These are phyloP conservation scores for Ananas comosus DNA, from an alignment of 176 grass and related monocot species.

Conservation along the genomic window DNA sequence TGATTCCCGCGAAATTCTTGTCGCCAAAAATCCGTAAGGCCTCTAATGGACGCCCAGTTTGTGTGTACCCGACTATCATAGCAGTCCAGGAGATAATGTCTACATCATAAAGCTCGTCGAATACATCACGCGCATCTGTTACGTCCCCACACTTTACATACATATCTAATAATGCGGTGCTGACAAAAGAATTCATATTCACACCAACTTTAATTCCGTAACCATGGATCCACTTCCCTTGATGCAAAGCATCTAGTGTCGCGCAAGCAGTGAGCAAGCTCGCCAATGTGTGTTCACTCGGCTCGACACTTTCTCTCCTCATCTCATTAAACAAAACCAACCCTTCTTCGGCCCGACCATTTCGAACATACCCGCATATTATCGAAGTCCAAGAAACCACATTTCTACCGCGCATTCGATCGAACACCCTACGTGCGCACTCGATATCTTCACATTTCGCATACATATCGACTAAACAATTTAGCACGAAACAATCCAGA, in stretches of 20 bases:
- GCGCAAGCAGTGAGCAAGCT: conserved; percentile 36
- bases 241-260: conserved; percentile 22
- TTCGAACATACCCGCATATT: conserved; percentile 40
- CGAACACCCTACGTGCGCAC: conserved; percentile 31
- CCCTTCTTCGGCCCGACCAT: conserved; percentile 21
- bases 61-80: conserved; percentile 61
- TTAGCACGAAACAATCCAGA: conserved; percentile 43
- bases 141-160: conserved; percentile 48
- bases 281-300: conserved; percentile 29
- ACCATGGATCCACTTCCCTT: conserved; percentile 72
- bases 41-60: conserved; percentile 37
- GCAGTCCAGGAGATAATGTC: conserved; percentile 55
- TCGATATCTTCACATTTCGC: conserved; percentile 37
- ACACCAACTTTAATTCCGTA: conserved; percentile 32
- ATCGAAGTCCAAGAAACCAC: conserved; percentile 58
- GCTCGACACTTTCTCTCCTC: conserved; percentile 14
- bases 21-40: conserved; percentile 38
- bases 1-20: conserved; percentile 20
- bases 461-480: conserved; percentile 43
- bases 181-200: conserved; percentile 26
- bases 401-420: conserved; percentile 26
- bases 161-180: conserved; percentile 46
- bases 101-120: conserved; percentile 28
- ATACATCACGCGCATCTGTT: conserved; percentile 26
- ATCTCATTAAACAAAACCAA: conserved; percentile 44